phyloP scores from a whole-genome alignment of 306 rosid species.

The Vigna angularis region DNA sequence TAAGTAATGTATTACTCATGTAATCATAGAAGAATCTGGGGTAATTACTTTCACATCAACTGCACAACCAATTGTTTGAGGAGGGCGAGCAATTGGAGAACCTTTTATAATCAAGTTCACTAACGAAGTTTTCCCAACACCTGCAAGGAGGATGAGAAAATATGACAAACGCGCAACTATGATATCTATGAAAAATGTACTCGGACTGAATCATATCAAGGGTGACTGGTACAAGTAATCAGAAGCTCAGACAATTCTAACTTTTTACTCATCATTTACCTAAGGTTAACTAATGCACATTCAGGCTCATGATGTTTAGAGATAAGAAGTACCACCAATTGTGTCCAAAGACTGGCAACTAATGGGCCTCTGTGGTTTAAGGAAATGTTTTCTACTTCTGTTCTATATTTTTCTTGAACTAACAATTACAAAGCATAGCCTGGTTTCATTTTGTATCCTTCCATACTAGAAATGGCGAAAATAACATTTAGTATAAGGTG shows the following conservation, averaged over 20 bases:
- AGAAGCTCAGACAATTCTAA: constrained; percentile 12
- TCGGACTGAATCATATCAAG: constrained; percentile 7
- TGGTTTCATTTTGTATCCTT: not conserved
- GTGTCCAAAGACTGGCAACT: constrained; percentile 17
- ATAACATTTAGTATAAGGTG: not conserved
- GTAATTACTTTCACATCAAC: constrained; percentile 81
- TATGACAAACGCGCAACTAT: constrained; percentile 33
- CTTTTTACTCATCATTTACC: constrained; percentile 3
- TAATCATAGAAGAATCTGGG: constrained; percentile 4
- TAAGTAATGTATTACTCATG: constrained; percentile 16
- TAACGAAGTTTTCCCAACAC: constrained; percentile 96
- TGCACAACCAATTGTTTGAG: constrained; percentile 93
- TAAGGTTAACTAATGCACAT: constrained; percentile 21
- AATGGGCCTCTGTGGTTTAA: constrained; percentile 24
- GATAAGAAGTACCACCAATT: constrained; percentile 15
- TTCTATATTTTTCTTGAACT: not conserved
- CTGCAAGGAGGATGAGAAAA: constrained; percentile 50
- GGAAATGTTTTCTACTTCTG: not conserved
- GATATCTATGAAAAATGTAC: not conserved
- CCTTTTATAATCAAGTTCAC: constrained; percentile 89
- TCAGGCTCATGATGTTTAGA: constrained; percentile 32
- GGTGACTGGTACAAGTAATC: constrained; percentile 20
- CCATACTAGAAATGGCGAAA: not conserved
- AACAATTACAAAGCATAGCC: not conserved
- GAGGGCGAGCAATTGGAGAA: constrained; percentile 71